These are phyloP conservation scores for Pezicula rhizophila DNA, from an alignment of 2,329 filamentous ascomycete genomes.

Conservation along the genomic window DNA sequence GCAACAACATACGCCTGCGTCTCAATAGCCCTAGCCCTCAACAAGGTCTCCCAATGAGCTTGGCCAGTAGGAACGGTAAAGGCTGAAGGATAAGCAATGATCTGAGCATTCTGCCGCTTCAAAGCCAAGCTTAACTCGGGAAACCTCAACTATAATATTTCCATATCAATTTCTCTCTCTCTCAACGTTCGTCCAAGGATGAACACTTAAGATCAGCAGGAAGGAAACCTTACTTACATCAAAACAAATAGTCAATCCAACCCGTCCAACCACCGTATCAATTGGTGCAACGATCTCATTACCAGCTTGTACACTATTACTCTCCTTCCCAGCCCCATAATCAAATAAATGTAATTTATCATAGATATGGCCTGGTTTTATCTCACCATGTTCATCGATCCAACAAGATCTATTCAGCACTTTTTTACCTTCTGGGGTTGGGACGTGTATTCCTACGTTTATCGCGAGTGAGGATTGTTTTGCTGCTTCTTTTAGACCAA, in stretches of 20 bases:
- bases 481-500: conserved; percentile 66
- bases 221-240: conserved; percentile 43
- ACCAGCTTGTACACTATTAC: conserved; percentile 63
- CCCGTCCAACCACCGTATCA: conserved; percentile 63
- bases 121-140: conserved; percentile 68
- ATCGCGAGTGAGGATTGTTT: conserved; percentile 59
- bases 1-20: conserved; percentile 83
- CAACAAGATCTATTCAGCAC: conserved; percentile 62
- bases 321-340: conserved; percentile 58
- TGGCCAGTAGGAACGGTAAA: conserved; percentile 82
- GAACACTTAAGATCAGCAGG: too few relatives aligned
- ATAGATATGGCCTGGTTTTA: conserved; percentile 53
- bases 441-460: conserved; percentile 84
- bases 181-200: too few relatives aligned
- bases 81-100: conserved; percentile 82
- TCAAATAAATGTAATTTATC: conserved; percentile 93
- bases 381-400: conserved; percentile 55
- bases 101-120: conserved; percentile 59
- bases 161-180: neutral
- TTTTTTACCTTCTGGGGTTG: conserved; percentile 36
- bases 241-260: conserved; percentile 84
- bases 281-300: conserved; percentile 61
- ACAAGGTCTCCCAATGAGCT: conserved; percentile 78
- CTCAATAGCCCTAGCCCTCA: conserved; percentile 80
- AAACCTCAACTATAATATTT: conserved; percentile 56